These are phyloP conservation scores for Stromatinia cepivora DNA, from an alignment of 2,329 filamentous ascomycete species.

Conservation along the genomic window DNA sequence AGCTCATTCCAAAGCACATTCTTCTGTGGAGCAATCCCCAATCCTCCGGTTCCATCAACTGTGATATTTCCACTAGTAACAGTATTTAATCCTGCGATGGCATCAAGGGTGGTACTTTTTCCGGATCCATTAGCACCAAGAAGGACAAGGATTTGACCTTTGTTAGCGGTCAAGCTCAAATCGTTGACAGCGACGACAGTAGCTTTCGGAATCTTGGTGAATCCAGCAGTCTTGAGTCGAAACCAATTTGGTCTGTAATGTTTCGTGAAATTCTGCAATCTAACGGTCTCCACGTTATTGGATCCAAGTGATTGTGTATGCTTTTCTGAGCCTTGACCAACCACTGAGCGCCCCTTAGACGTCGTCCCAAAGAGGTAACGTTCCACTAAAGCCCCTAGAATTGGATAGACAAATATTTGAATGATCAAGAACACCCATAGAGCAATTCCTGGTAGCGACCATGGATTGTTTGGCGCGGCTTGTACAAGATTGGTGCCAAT, in stretches of 20 bases:
- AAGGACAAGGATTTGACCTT: conserved; percentile 82
- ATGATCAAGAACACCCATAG: conserved; percentile 76
- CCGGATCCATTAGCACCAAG: conserved; percentile 88
- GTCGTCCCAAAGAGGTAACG: conserved; percentile 73
- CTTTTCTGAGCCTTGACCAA: conserved; percentile 36
- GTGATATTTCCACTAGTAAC: conserved; percentile 75
- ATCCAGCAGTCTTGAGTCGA: conserved; percentile 46
- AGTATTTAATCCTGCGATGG: conserved; percentile 78
- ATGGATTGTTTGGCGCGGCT: conserved; percentile 64
- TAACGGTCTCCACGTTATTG: conserved; percentile 54
- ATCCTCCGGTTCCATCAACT: conserved; percentile 73
- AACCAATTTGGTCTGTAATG: conserved; percentile 69
- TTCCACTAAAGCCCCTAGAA: conserved; percentile 75
- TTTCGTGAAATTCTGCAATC: conserved; percentile 74
- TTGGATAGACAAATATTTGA: conserved; percentile 75
- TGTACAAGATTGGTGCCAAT: conserved; percentile 60
- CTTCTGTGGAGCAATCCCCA: conserved; percentile 88
- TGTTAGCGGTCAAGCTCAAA: conserved; percentile 67
- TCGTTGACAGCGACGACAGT: conserved; percentile 78
- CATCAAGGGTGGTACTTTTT: conserved; percentile 86
- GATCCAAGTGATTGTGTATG: conserved; percentile 26
- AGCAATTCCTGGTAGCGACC: conserved; percentile 68
- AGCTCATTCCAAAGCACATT: conserved; percentile 92
- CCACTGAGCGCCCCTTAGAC: conserved; percentile 58
- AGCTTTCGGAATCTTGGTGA: conserved; percentile 48